phyloP scores from a whole-genome alignment of 2,329 filamentous ascomycete genomes.

The Penicillium corylophilum region DNA sequence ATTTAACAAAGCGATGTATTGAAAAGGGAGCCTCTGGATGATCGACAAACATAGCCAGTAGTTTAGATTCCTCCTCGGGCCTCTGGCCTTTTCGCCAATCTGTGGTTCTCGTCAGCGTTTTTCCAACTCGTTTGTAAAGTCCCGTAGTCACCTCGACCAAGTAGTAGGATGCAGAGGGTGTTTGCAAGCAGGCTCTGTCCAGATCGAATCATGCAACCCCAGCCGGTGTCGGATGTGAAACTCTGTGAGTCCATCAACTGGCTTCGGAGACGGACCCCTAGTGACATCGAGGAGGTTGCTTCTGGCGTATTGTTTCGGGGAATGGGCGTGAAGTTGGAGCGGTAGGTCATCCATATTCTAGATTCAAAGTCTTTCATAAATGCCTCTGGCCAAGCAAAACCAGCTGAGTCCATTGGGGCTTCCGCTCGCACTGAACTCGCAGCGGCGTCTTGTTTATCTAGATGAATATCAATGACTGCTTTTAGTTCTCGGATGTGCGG shows the following conservation, averaged over 20 bases:
- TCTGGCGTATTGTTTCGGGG: slow-evolving; percentile 73
- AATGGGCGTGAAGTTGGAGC: slow-evolving; percentile 81
- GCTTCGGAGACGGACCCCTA: slow-evolving; percentile 79
- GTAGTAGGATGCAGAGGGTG: slow-evolving; percentile 66
- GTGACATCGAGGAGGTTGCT: slow-evolving; percentile 69
- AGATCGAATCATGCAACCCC: slow-evolving; percentile 98
- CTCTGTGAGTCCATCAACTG: slow-evolving; percentile 75
- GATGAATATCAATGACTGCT: not conserved
- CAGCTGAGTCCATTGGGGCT: slow-evolving; percentile 6
- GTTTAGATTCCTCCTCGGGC: slow-evolving; percentile 61
- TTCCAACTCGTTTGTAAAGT: not conserved
- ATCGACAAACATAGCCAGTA: slow-evolving; percentile 84
- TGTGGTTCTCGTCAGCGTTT: slow-evolving; percentile 31
- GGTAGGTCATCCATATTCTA: slow-evolving; percentile 93
- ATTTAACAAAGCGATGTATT: slow-evolving; percentile 88
- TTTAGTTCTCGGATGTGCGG: not conserved
- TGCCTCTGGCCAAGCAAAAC: slow-evolving; percentile 70
- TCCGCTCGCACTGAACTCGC: not conserved
- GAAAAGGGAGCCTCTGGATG: slow-evolving; percentile 84
- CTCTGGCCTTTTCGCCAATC: slow-evolving; percentile 72
- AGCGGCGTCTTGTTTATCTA: too few relatives aligned
- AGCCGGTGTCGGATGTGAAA: slow-evolving; percentile 91
- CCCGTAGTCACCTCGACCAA: slow-evolving; percentile 69
- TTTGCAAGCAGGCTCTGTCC: slow-evolving; percentile 93
- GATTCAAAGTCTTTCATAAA: slow-evolving; percentile 95